Percentiles rank a stretch among this genome's conserved stretches.
Conservation (phyloP, 2,329 filamentous ascomycete species). For the Fusarium coffeatum region DNA sequence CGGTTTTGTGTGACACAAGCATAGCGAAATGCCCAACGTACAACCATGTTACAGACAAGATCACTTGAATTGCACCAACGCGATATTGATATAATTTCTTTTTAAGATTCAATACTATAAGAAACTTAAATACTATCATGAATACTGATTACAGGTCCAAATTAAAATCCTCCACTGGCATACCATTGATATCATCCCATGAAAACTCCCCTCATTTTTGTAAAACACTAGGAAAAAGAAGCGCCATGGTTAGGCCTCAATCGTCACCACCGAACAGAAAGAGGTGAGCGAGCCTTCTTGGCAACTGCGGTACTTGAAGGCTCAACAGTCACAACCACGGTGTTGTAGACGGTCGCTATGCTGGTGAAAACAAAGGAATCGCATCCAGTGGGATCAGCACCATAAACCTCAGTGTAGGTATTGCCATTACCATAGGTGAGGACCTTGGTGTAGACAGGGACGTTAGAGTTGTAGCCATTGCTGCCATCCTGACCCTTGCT, state of each 20-base stretch:
- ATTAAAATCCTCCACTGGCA: conserved; percentile 9
- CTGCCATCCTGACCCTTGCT: conserved; percentile 18
- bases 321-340: conserved; percentile 49
- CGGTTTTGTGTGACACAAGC: not conserved
- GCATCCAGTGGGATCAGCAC: conserved; percentile 37
- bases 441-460: conserved; percentile 35
- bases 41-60: too few relatives aligned
- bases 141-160: conserved; percentile 24
- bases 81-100: not conserved
- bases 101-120: not conserved
- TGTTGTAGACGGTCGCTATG: conserved; percentile 53
- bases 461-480: conserved; percentile 8
- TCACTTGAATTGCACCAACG: too few relatives aligned
- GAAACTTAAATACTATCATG: conserved; percentile 23
- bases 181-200: conserved; percentile 1
- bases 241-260: not conserved
- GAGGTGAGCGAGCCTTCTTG: conserved; percentile 27
- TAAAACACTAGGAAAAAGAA: conserved; percentile 14
- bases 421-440: conserved; percentile 26
- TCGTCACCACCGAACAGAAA: conserved; percentile 31
- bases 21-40: too few relatives aligned
- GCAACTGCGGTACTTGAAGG: conserved; percentile 19
- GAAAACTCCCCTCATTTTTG: conserved; percentile 4
- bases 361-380: conserved; percentile 46
- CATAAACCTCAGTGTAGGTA: conserved; percentile 23